Base-by-base conservation (phyloP, 345 rosid genomes). In the Salix purpurea region DNA sequence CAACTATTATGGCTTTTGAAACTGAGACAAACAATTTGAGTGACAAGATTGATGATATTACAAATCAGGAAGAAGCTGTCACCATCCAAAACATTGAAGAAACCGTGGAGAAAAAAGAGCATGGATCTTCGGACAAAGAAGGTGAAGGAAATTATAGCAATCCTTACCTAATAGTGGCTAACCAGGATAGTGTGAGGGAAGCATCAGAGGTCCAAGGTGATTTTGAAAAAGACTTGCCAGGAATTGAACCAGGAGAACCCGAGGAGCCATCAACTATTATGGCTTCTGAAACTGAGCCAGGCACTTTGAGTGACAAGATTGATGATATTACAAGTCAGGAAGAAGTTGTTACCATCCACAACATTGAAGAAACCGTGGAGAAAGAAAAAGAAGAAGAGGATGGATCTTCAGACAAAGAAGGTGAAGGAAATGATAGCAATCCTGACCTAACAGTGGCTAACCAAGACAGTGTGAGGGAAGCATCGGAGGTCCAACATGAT, bases 61-160 rank as follows among this genome's bases (percentile, higher is more conserved):
- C 37, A 46, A 44, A 39, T 16, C 39, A 19, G 15, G 36, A 21
- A 21, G 80, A 66, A 67, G 54, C 56, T 16, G 77, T 30, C 56
- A 67, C 77, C 42, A 26, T 64, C 54, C 75, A 30, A 39, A 66
- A 54, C 52, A 65, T 34, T 64, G 58, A 79, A 69, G 72, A 79
- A 62, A 67, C 42, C 6, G n/a, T 21, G 11, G 30, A 28, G 62
- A 34, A 44, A 40, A 3, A 40, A 40, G 67, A 40, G 44, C 13
- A 2, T 40, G 44, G 44, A 40, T 0, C 44, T 10, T 10, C 2
- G 0, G 28, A 61, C 11, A 23, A 9, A 61, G 26, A 5, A 40
- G 44, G 3, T 61, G 26, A n/a, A 1, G 32, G 1, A 1, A 61
- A 61, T 5, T 32, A 61, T 0, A 61, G 65, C 0, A 23, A 61